These are phyloP conservation scores for Leishmania major DNA, from an alignment of 208 protist species.

Conservation along the genomic window DNA sequence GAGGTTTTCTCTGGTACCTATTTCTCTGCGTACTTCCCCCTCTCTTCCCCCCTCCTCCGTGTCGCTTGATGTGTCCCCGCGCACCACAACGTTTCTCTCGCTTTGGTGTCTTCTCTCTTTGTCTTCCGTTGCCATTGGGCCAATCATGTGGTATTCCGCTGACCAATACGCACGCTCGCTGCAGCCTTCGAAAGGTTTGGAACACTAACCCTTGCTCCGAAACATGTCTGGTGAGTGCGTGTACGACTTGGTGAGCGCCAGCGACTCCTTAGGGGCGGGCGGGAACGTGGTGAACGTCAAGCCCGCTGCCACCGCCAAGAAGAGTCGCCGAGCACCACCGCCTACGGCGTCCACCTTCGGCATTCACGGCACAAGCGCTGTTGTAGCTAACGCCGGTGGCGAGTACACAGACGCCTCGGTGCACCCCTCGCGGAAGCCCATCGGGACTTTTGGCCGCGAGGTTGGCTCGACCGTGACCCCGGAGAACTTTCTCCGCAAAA, in stretches of 20 bases:
- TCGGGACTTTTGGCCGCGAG: conserved; percentile 78
- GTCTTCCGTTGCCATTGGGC: neutral
- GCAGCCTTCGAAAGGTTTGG: neutral
- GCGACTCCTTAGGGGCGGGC: conserved; percentile 12
- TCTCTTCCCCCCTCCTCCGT: neutral
- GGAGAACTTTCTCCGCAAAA: conserved; percentile 77
- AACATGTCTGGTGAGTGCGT: conserved; percentile 90
- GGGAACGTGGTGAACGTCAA: neutral
- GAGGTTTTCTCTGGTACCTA: neutral
- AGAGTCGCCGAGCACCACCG: conserved; percentile 50
- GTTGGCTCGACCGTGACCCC: conserved; percentile 65
- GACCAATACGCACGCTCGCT: conserved; percentile 7
- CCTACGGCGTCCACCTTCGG: conserved; percentile 89
- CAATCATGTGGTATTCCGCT: neutral
- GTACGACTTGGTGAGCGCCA: conserved; percentile 76
- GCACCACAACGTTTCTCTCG: neutral
- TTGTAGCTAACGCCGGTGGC: conserved; percentile 81
- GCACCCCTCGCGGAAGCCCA: conserved; percentile 81
- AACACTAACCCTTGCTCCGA: too few species aligned
- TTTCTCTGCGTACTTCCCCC: neutral
- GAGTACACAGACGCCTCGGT: conserved; percentile 78
- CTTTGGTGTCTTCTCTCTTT: neutral
- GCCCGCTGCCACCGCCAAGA: conserved; percentile 29
- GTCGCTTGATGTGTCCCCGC: neutral
- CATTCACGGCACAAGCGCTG: conserved; percentile 85